Conservation (phyloP, 768 basidiomycete genomes). For the Lentinus tigrinus region DNA sequence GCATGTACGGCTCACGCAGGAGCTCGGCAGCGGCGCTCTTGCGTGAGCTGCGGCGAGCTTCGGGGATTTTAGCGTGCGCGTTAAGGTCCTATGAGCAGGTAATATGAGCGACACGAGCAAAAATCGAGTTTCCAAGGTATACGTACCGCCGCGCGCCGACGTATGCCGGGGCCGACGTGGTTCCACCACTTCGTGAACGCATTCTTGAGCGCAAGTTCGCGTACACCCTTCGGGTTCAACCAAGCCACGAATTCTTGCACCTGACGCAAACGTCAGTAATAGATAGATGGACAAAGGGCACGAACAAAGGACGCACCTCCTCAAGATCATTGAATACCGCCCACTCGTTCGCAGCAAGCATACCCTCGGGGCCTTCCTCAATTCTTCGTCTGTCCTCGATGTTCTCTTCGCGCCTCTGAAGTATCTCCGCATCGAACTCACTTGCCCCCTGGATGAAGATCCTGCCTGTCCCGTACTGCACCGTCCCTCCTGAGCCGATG, state of each 20-base stretch:
- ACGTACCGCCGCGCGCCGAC: constrained; percentile 73
- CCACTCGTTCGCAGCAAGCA: constrained; percentile 81
- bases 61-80: constrained; percentile 67
- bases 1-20: constrained; percentile 81
- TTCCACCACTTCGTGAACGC: constrained; percentile 80
- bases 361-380: constrained; percentile 79
- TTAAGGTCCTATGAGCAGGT: constrained; percentile 58
- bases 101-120: not conserved
- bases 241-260: constrained; percentile 81
- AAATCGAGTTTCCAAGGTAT: not conserved
- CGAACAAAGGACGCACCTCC: constrained; percentile 51
- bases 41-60: constrained; percentile 78
- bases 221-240: constrained; percentile 89
- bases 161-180: constrained; percentile 77
- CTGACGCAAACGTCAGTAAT: constrained; percentile 38
- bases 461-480: constrained; percentile 85
- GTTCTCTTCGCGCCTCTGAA: constrained; percentile 55
- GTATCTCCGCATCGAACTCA: constrained; percentile 72
- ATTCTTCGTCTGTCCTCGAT: constrained; percentile 61
- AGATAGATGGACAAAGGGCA: not conserved
- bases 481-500: constrained; percentile 73
- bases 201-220: constrained; percentile 80
- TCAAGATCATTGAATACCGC: constrained; percentile 85
- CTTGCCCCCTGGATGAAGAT: constrained; percentile 93
- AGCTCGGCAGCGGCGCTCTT: constrained; percentile 58